phyloP scores from a whole-genome alignment of 768 basidiomycete species.

The Crucibulum laeve region DNA sequence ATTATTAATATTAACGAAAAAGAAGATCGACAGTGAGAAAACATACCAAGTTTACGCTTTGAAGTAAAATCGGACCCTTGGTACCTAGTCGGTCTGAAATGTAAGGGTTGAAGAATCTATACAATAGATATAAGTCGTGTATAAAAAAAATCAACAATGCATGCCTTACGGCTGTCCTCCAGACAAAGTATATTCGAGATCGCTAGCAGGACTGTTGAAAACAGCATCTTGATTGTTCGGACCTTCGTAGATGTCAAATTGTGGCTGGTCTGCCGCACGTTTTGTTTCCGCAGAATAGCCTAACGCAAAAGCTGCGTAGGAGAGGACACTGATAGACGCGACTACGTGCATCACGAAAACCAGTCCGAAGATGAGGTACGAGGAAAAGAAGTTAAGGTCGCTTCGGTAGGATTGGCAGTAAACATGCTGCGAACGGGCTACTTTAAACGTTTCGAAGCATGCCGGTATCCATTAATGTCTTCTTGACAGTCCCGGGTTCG shows the following conservation, averaged over 20 bases:
- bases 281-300: no score
- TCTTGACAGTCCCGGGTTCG: no score
- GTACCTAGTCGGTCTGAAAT: constrained; percentile 9
- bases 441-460: no score
- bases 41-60: constrained; percentile 10
- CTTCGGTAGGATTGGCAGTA: no score
- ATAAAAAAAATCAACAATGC: background rate
- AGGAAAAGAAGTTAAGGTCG: no score
- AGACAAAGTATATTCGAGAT: constrained; percentile 8
- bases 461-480: no score
- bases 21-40: no score
- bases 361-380: no score
- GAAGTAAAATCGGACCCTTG: constrained; percentile 9
- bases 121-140: background rate
- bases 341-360: no score
- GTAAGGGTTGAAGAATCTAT: constrained; percentile 9
- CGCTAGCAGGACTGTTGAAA: constrained; percentile 4
- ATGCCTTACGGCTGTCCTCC: constrained; percentile 10
- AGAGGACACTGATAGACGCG: no score
- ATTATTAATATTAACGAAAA: background rate
- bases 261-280: background rate
- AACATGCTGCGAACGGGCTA: no score
- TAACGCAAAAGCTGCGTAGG: no score
- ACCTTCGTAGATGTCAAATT: constrained; percentile 5
- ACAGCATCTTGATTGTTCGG: constrained; percentile 5